A percentile compares a stretch with the other conserved stretches of the same genome.
phyloP scores from a whole-genome alignment of 345 rosid genomes.

The Xanthoceras sorbifolium region DNA sequence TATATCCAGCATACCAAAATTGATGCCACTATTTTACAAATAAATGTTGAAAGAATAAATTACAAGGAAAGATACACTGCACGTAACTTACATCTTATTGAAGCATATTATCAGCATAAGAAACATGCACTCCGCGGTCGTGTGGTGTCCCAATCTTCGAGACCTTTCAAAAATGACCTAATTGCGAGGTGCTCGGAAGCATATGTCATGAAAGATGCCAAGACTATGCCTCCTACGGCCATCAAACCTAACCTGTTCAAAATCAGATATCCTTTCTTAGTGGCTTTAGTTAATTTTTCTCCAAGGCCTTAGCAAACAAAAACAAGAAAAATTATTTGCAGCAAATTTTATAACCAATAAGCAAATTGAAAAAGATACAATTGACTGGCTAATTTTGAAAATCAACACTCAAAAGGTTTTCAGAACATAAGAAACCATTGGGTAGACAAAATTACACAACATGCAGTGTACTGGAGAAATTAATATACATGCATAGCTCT shows the following conservation, averaged over 20 bases:
- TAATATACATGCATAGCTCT: neutral
- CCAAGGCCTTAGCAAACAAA: neutral
- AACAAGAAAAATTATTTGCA: neutral
- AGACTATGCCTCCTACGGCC: constrained; percentile 71
- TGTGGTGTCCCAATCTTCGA: constrained; percentile 59
- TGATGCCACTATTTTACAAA: constrained; percentile 28
- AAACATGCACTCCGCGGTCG: constrained; percentile 50
- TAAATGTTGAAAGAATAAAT: constrained; percentile 14
- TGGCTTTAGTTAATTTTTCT: neutral
- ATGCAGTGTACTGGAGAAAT: neutral
- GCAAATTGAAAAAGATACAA: neutral
- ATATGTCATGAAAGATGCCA: constrained; percentile 90
- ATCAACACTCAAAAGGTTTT: neutral
- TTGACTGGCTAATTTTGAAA: neutral
- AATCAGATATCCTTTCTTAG: neutral
- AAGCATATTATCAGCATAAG: constrained; percentile 40
- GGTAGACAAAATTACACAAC: neutral
- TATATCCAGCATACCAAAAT: neutral
- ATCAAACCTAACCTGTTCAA: constrained; percentile 79
- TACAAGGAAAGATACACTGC: constrained; percentile 21
- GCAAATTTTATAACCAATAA: neutral
- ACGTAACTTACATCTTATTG: constrained; percentile 24
- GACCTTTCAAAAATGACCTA: constrained; percentile 65
- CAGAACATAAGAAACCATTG: too few species aligned
- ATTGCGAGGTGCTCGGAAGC: constrained; percentile 82